phyloP scores from a whole-genome alignment of 139 green algal species.

The Micractinium conductrix region DNA sequence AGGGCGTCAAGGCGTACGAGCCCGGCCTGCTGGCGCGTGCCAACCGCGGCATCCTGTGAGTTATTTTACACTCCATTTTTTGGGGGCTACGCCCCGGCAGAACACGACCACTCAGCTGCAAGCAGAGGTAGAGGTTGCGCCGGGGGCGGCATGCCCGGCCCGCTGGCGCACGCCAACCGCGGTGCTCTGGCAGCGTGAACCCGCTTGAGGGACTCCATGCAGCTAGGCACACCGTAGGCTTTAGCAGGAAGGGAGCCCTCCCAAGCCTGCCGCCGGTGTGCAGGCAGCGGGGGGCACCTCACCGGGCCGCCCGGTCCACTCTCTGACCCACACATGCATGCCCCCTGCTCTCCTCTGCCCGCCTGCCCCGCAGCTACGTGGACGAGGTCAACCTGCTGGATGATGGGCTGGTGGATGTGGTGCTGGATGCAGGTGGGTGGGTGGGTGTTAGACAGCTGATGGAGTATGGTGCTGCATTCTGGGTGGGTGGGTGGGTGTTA shows the following conservation, averaged over 20 bases:
- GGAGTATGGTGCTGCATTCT: background rate
- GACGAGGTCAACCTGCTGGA: slow-evolving; percentile 90
- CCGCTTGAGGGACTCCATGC: too few species aligned
- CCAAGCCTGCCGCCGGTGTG: too few species aligned
- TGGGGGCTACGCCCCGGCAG: too few species aligned
- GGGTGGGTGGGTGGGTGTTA: slow-evolving; percentile 45
- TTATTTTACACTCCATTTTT: too few species aligned
- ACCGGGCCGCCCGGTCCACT: too few species aligned
- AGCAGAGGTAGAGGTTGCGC: too few species aligned
- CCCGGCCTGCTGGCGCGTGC: slow-evolving; percentile 64
- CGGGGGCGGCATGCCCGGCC: too few species aligned
- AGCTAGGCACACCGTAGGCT: too few species aligned
- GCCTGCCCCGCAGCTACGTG: slow-evolving; percentile 64
- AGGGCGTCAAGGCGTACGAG: slow-evolving; percentile 80
- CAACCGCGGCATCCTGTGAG: slow-evolving; percentile 91
- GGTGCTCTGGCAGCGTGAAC: too few species aligned
- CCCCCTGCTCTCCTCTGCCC: background rate
- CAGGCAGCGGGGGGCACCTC: background rate
- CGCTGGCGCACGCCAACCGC: too few species aligned
- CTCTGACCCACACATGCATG: background rate
- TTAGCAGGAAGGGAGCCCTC: too few species aligned
- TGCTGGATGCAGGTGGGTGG: slow-evolving; percentile 68
- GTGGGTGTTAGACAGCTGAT: slow-evolving; percentile 43
- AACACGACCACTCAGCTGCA: too few species aligned
- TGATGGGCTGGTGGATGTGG: slow-evolving; percentile 88